A percentile compares a stretch with the other conserved stretches of the same genome.
Conservation (phyloP, 139 green algal species). For the Haematococcus lacustris region DNA sequence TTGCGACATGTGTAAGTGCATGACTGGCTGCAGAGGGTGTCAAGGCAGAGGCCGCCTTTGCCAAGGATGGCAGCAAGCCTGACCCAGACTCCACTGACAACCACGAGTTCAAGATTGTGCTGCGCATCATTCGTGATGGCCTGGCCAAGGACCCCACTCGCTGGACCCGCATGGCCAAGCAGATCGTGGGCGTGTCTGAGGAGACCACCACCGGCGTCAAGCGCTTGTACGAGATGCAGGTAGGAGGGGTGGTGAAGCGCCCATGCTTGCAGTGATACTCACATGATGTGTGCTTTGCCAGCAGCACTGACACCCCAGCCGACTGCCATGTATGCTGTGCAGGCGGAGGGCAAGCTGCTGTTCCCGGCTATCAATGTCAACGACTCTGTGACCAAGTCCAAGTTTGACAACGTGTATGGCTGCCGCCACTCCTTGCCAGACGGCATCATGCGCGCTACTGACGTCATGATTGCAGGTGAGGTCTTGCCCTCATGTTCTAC, state of each 20-base stretch:
- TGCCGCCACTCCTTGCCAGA: slow-evolving; percentile 99
- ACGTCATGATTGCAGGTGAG: slow-evolving; percentile 94
- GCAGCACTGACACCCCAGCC: too few species aligned
- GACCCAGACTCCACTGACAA: slow-evolving; percentile 94
- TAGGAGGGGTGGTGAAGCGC: too few species aligned
- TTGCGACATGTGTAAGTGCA: too few species aligned
- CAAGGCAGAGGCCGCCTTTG: slow-evolving; percentile 81
- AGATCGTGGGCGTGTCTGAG: slow-evolving; percentile 90
- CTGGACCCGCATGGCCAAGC: slow-evolving; percentile 63
- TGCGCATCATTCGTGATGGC: slow-evolving; percentile 81
- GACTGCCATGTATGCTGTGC: too few species aligned
- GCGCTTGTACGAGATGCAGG: slow-evolving; percentile 98
- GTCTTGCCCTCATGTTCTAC: too few species aligned
- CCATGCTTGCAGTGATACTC: too few species aligned
- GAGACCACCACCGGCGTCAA: slow-evolving; percentile 99
- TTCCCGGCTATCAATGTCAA: slow-evolving; percentile 99
- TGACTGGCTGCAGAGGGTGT: slow-evolving; percentile 5
- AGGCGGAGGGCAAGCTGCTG: slow-evolving; percentile 76
- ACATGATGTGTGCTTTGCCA: too few species aligned
- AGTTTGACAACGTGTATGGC: slow-evolving; percentile 99
- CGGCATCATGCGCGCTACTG: slow-evolving; percentile 98
- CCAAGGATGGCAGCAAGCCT: slow-evolving; percentile 83
- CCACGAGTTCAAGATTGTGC: slow-evolving; percentile 98
- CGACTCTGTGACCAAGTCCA: slow-evolving; percentile 99
- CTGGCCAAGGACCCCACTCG: slow-evolving; percentile 39